phyloP scores from a whole-genome alignment of 371 early-diverging fungal species.

The Mucor irregularis region DNA sequence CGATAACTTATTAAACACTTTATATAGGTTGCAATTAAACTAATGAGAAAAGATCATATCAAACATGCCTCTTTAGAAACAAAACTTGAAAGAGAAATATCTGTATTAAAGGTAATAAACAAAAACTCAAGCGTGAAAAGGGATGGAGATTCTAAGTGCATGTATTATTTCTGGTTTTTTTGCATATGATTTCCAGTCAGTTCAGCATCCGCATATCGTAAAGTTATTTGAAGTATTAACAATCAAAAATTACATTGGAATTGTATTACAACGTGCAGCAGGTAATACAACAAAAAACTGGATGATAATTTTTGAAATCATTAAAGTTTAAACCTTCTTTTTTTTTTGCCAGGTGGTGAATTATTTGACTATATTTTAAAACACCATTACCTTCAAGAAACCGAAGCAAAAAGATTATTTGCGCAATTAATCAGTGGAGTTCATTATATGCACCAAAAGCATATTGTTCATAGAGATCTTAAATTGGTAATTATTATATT shows the following conservation, averaged over 20 bases:
- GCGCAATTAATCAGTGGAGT: slow-evolving; percentile 71
- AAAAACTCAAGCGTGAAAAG: too few relatives aligned
- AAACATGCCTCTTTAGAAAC: slow-evolving; percentile 70
- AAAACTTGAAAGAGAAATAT: slow-evolving; percentile 81
- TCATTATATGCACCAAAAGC: slow-evolving; percentile 50
- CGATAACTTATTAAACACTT: neutral
- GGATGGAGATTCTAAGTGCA: too few relatives aligned
- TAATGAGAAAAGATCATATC: slow-evolving; percentile 79
- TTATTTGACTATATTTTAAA: slow-evolving; percentile 70
- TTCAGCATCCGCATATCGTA: slow-evolving; percentile 64
- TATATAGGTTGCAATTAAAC: slow-evolving; percentile 76
- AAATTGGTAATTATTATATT: slow-evolving; percentile 64
- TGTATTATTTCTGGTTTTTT: too few relatives aligned
- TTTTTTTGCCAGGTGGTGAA: slow-evolving; percentile 40
- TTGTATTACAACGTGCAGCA: slow-evolving; percentile 66
- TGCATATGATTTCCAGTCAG: slow-evolving; percentile 9
- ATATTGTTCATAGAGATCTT: slow-evolving; percentile 67
- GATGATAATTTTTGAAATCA: neutral
- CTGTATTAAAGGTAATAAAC: slow-evolving; percentile 67
- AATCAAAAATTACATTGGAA: slow-evolving; percentile 63
- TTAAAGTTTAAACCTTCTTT: neutral
- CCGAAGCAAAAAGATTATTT: slow-evolving; percentile 63
- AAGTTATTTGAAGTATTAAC: slow-evolving; percentile 69
- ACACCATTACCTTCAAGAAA: slow-evolving; percentile 54
- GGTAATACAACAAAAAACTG: slow-evolving; percentile 31